A percentile compares a stretch with the other conserved stretches of the same genome.
These are phyloP conservation scores for Colletotrichum eleusines DNA, from an alignment of 2,329 filamentous ascomycete species.

Conservation along the genomic window DNA sequence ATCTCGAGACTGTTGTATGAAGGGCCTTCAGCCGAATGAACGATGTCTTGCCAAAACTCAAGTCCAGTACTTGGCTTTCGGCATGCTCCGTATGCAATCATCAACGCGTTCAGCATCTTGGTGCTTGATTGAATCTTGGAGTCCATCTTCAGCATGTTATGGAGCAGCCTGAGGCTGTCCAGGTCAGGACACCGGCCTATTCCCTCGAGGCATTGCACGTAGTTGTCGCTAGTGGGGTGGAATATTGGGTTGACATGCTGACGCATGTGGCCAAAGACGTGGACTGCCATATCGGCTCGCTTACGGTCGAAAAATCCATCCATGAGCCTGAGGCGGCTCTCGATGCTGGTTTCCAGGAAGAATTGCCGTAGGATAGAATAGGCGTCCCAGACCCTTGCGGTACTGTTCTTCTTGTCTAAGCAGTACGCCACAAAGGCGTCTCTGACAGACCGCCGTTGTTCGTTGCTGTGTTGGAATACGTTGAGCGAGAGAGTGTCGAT, in stretches of 20 bases:
- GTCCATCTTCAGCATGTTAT: constrained; percentile 97
- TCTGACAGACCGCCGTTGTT: constrained; percentile 76
- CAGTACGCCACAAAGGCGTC: constrained; percentile 77
- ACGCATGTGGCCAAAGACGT: constrained; percentile 96
- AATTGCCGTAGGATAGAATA: constrained; percentile 76
- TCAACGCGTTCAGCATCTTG: constrained; percentile 82
- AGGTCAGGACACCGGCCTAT: constrained; percentile 67
- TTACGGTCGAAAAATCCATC: constrained; percentile 81
- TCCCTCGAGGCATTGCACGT: constrained; percentile 82
- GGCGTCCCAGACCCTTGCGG: constrained; percentile 72
- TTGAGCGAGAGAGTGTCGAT: constrained; percentile 86
- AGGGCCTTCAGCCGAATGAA: constrained; percentile 86
- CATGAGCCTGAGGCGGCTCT: constrained; percentile 80
- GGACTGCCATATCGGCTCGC: constrained; percentile 85
- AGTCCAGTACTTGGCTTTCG: constrained; percentile 75
- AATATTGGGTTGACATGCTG: constrained; percentile 72
- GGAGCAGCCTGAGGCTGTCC: constrained; percentile 76
- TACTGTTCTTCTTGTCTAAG: constrained; percentile 70
- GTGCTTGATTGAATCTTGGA: constrained; percentile 82
- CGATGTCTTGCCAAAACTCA: constrained; percentile 86
- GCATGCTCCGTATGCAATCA: constrained; percentile 84
- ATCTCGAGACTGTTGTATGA: constrained; percentile 84
- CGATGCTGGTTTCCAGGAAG: constrained; percentile 74
- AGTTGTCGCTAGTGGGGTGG: constrained; percentile 79
- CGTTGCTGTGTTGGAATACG: constrained; percentile 75